Evolutionary conservation across 176 grass and related monocot genomes (phyloP), one percentile per base, ranked within the genome.

Genomic region (Carex parvula): DNA sequence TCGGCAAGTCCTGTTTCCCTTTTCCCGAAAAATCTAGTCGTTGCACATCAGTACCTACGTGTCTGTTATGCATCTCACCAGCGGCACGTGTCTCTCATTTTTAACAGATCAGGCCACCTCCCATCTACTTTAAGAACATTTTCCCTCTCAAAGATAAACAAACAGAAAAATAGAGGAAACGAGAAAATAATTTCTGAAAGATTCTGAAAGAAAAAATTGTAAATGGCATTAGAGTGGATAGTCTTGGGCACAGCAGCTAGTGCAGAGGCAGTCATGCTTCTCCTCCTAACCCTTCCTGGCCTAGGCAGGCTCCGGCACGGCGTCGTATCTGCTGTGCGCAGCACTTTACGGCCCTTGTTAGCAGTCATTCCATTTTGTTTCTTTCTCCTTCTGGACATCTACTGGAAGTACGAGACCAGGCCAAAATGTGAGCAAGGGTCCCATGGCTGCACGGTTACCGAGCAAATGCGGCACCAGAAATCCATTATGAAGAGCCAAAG

Each of bases 401-500:
- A 94, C 79, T 97, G 94, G 94, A 97, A 97, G 88, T 97, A 97
- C 86, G 94, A 97, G 90, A 97, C 42, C 8, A 83, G 88, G 14
- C 91, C 91, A 66, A 87, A 80, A 59, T 94, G 94, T 86, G 80
- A 80, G 81, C 84, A 92, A 53, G 91, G 91, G 33, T 76, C 48
- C 22, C 78, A 87, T 85, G 71, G 87, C 26, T 97, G 94, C 91
- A 92, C 94, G 8, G 84, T 91, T 0, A 48, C 90, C 29, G 91
- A 97, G 84, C 84, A 92, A 88, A 84, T 92, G 69, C 90, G 90
- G 69, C 90, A 97, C 88, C 90, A 97, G 83, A 97, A 97, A 84
- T 97, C 94, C 88, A 84, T 97, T 83, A 94, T 97, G 68, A 97
- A 94, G 88, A 94, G 91, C 66, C 94, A 97, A 85, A 88, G 94